These are phyloP conservation scores for Phaeophleospora eucalypticola DNA, from an alignment of 2,329 filamentous ascomycete genomes.

Conservation along the genomic window DNA sequence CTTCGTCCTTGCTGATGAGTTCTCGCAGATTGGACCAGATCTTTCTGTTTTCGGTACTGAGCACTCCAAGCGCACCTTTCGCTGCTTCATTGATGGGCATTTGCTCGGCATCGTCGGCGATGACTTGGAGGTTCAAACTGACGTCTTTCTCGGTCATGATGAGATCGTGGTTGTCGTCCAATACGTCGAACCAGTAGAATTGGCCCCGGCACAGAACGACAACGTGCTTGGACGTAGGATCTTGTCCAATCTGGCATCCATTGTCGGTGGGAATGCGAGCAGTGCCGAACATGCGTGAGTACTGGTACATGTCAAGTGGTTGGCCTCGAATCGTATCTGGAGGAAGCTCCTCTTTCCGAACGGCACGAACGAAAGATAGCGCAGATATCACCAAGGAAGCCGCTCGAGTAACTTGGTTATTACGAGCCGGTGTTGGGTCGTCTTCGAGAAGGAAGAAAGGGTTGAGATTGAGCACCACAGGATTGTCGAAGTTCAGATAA, in stretches of 20 bases:
- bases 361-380: slow-evolving; percentile 85
- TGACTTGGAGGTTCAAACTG: slow-evolving; percentile 83
- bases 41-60: slow-evolving; percentile 95
- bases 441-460: slow-evolving; percentile 97
- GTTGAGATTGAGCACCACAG: slow-evolving; percentile 94
- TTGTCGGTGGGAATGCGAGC: slow-evolving; percentile 90
- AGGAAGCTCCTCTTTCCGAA: slow-evolving; percentile 85
- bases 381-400: slow-evolving; percentile 89
- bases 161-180: slow-evolving; percentile 88
- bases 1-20: slow-evolving; percentile 76
- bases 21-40: slow-evolving; percentile 91
- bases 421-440: slow-evolving; percentile 91
- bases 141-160: slow-evolving; percentile 98
- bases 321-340: slow-evolving; percentile 80
- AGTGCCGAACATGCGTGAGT: slow-evolving; percentile 90
- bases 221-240: slow-evolving; percentile 87
- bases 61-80: slow-evolving; percentile 87
- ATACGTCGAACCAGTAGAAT: slow-evolving; percentile 97
- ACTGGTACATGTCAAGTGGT: slow-evolving; percentile 97
- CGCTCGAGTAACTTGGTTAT: slow-evolving; percentile 92
- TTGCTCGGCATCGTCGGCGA: slow-evolving; percentile 84
- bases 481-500: slow-evolving; percentile 95
- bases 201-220: slow-evolving; percentile 92
- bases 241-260: slow-evolving; percentile 93
- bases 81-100: slow-evolving; percentile 90